These are phyloP conservation scores for Aspergillus calidoustus DNA, from an alignment of 2,329 filamentous ascomycete genomes.

Conservation along the genomic window DNA sequence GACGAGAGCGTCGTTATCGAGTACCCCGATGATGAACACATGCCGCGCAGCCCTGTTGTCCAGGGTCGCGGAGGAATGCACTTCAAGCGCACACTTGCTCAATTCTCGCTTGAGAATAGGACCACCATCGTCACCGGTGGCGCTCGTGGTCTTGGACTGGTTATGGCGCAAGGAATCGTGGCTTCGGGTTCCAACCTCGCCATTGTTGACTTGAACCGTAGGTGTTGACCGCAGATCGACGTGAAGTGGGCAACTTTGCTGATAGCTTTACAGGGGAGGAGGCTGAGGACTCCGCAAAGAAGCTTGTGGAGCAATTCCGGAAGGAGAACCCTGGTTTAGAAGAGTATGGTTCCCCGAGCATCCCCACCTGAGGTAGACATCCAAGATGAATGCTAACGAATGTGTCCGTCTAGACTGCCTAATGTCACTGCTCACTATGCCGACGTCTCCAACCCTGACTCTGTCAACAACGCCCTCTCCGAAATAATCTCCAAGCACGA, in stretches of 20 bases:
- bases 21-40: slow-evolving; percentile 74
- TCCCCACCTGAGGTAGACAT: not conserved
- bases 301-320: slow-evolving; percentile 75
- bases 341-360: slow-evolving; percentile 52
- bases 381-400: not conserved
- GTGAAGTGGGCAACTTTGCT: not conserved
- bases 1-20: slow-evolving; percentile 77
- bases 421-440: slow-evolving; percentile 88
- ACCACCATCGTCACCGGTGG: slow-evolving; percentile 88
- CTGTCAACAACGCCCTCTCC: slow-evolving; percentile 73
- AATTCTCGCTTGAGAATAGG: slow-evolving; percentile 83
- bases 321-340: slow-evolving; percentile 77
- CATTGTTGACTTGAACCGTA: slow-evolving; percentile 92
- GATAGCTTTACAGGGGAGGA: slow-evolving; percentile 68
- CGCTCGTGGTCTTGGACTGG: slow-evolving; percentile 83
- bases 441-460: slow-evolving; percentile 80
- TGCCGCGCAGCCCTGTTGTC: slow-evolving; percentile 72
- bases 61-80: slow-evolving; percentile 78
- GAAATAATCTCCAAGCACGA: slow-evolving; percentile 74
- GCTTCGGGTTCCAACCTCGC: slow-evolving; percentile 87
- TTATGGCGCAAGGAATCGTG: slow-evolving; percentile 91
- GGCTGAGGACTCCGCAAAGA: slow-evolving; percentile 74
- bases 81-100: slow-evolving; percentile 81
- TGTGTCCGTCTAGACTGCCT: slow-evolving; percentile 60
- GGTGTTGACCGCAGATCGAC: slow-evolving; percentile 37